These are phyloP conservation scores for Petasospora fabianii DNA, from an alignment of 1,139 yeast genomes.

Conservation along the genomic window DNA sequence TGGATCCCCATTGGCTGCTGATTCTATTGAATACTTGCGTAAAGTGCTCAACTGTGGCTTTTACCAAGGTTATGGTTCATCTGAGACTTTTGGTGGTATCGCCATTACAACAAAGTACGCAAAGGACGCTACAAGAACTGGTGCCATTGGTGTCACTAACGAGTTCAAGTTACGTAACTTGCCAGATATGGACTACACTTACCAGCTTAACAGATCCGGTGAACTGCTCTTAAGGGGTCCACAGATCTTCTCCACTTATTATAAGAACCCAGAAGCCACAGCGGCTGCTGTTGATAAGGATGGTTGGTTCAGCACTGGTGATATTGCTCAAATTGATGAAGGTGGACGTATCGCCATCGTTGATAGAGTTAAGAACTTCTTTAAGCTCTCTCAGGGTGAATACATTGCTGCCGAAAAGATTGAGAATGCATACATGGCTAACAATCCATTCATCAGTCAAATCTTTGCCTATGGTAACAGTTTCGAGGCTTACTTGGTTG, in stretches of 20 bases:
- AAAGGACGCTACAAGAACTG: conserved; percentile 52
- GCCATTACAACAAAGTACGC: conserved; percentile 37
- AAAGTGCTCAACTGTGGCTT: conserved; percentile 46
- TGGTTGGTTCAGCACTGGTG: conserved; percentile 62
- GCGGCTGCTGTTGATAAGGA: conserved; percentile 39
- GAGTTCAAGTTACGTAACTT: conserved; percentile 50
- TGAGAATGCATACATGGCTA: conserved; percentile 45
- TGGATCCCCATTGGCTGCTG: conserved; percentile 50
- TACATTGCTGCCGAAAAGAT: conserved; percentile 55
- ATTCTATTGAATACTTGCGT: conserved; percentile 43
- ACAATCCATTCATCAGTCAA: conserved; percentile 39
- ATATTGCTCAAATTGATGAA: conserved; percentile 41
- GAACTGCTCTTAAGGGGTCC: conserved; percentile 50
- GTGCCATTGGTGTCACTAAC: conserved; percentile 43
- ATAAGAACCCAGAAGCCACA: conserved; percentile 40
- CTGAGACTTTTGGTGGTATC: conserved; percentile 52
- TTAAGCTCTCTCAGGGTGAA: conserved; percentile 55
- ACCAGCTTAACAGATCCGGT: conserved; percentile 41
- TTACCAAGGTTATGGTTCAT: conserved; percentile 51
- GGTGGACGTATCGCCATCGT: conserved; percentile 43
- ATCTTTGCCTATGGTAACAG: conserved; percentile 47
- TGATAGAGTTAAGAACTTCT: conserved; percentile 54
- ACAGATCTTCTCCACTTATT: conserved; percentile 45
- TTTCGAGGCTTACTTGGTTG: conserved; percentile 42
- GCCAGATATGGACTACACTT: conserved; percentile 47